Percentiles rank a stretch among this genome's conserved stretches.
Conservation (phyloP, 495 filamentous ascomycete genomes). For the Aspergillus sparsus region DNA sequence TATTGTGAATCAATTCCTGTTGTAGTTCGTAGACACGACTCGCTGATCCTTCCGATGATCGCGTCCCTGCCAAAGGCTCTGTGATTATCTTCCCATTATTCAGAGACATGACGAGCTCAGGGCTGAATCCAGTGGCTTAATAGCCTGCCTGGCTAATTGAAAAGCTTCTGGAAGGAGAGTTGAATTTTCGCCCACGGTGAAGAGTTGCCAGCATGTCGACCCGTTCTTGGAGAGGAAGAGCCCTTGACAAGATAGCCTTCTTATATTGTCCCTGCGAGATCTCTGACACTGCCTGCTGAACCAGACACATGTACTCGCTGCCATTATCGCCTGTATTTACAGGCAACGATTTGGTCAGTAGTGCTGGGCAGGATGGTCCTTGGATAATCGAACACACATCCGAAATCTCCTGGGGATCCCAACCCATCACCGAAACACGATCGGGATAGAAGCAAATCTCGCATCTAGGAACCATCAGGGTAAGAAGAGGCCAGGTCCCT, state of each 20-base stretch:
- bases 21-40: constrained; percentile 11
- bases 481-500: constrained; percentile 21
- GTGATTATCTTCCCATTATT: constrained; percentile 18
- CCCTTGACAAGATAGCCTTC: constrained; percentile 23
- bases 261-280: constrained; percentile 17
- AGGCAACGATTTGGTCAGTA: neutral
- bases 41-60: constrained; percentile 10
- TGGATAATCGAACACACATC: constrained; percentile 3
- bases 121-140: constrained; percentile 24
- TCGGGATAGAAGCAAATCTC: constrained; percentile 13
- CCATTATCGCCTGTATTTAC: constrained; percentile 13
- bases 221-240: constrained; percentile 9
- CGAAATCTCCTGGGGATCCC: constrained; percentile 10
- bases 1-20: constrained; percentile 18
- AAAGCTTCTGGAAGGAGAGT: constrained; percentile 21
- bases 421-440: constrained; percentile 13
- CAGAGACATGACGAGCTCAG: constrained; percentile 25
- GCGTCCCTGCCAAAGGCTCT: constrained; percentile 24
- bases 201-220: constrained; percentile 25
- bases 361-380: neutral
- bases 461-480: constrained; percentile 15
- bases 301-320: constrained; percentile 12
- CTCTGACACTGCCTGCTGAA: constrained; percentile 15
- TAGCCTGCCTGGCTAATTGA: constrained; percentile 18
- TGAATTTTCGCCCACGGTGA: constrained; percentile 16